Evolutionary conservation across 768 basidiomycete genomes (phyloP), one percentile per base, ranked within the genome.

Genomic region (Macrolepiota fuliginosa): DNA sequence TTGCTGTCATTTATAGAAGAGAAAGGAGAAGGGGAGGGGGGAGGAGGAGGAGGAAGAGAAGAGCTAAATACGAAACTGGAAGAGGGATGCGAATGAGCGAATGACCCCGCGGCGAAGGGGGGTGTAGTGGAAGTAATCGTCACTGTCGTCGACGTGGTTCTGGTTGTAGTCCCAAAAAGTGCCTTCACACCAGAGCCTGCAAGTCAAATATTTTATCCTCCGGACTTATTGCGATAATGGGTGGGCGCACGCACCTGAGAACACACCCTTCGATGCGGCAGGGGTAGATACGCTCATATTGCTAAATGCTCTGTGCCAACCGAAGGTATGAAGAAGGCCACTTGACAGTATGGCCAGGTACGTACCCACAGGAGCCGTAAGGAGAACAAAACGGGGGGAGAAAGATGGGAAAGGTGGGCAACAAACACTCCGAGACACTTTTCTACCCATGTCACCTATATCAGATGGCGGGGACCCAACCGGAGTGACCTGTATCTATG

Each of bases 381-480:
- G 22, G 19, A 27, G 4, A 39, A 9, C n/a, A 45, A 39, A 22
- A 19, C 19, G n/a, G 24, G 37, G 35, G 36, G 19, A 4, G n/a
- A 39, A 39, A 24, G 32, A 39, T 10, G 53, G 19, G 17, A 36
- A 39, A 54, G 19, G 53, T 22, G 13, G 11, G 53, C 25, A 39
- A 39, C 15, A 25, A 39, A 37, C 35, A 45, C 9, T 25, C 39
- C 19, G 22, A 24, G 19, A 59, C n/a, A 40, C 50, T 22, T 59
- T 52, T n/a, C 42, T 45, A 59, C 24, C 10, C 58, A 59, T 53
- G 58, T n/a, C 58, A 59, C 19, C 51, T n/a, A 53, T 42, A 53
- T 59, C 51, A 59, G 58, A 42, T 29, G 37, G 15, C 49, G 13
- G 42, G n/a, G 9, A 32, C 29, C 17, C 39, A 29, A 37, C 49